Base-by-base conservation (phyloP, 345 rosid genomes). In the Syzygium aqueum region DNA sequence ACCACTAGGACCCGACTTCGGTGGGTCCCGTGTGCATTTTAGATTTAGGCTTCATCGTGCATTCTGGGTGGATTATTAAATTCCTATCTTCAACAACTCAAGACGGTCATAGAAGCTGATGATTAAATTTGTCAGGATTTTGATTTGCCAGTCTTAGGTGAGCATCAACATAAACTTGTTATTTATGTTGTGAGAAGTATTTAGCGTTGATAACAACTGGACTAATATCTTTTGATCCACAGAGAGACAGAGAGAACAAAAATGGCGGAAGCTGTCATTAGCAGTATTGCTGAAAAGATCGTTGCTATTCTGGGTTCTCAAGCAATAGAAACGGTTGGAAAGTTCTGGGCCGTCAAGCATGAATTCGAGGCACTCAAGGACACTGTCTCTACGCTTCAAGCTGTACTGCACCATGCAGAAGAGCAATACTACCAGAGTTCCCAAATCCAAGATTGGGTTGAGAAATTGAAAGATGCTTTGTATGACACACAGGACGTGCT, bases 401-500 rank as follows among this genome's bases (percentile, higher is more conserved):
- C 85, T 27, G 87, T 87, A 50, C 67, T 91, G 33, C 43, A 51
- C 21, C 85, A 88, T 56, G 92, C 89, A 22, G 89, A 89, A 59
- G 77, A n/a, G 52, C 28, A 15, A 63, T 61, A 25, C 43, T 3
- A 77, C 53, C 16, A 56, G 33, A 85, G 13, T n/a, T 21, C 19
- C 7, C 78, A 53, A 67, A 84, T 88, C 57, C 49, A 46, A 59
- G 86, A 3, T 33, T 91, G 94, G 91, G 52, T 93, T 14, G 65
- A 33, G 9, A 63, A 77, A 27, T 84, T 93, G 33, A 90, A 85
- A 59, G 91, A 84, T 4, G 90, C 82, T 0, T 37, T 89, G 5
- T 90, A 87, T 65, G 92, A 91, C 3, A 90, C 88, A 0, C 89
- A 92, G 19, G 94, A 91, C 25, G 51, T 91, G 86, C 86, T 89